Percentiles rank a stretch among this genome's conserved stretches.
Evolutionary conservation across 1,284 basidiomycete species (phyloP).

Genomic region (Melampsora abietis-canadensis): DNA sequence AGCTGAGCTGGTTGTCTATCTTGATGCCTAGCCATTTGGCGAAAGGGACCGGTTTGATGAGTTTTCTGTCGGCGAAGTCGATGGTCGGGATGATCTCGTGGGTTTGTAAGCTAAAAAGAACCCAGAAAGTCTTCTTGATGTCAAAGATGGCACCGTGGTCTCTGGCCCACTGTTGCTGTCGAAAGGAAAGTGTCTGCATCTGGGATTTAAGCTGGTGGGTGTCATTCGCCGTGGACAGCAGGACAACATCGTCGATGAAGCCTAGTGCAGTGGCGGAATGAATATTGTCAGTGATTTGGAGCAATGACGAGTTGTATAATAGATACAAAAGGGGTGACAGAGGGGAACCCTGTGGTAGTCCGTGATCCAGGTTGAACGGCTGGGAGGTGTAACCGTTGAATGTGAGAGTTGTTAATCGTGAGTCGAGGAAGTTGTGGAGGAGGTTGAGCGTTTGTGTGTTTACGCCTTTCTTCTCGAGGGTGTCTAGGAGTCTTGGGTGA

Average conservation of each 20-base stretch:
- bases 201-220: background rate
- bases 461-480: background rate
- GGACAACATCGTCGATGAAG: background rate
- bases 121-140: background rate
- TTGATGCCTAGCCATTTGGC: slow-evolving; percentile 18
- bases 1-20: slow-evolving; percentile 9
- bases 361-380: background rate
- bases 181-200: background rate
- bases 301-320: background rate
- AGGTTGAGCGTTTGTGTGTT: background rate
- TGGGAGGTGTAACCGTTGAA: background rate
- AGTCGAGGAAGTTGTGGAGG: background rate
- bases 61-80: background rate
- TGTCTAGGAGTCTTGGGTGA: background rate
- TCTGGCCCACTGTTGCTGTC: background rate
- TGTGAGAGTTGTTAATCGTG: background rate
- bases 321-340: background rate
- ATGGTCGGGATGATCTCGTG: background rate
- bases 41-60: background rate
- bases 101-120: background rate
- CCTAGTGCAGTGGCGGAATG: background rate
- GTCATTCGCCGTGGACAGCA: background rate
- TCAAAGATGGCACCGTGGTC: background rate
- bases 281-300: background rate
- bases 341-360: background rate